Base-by-base conservation (phyloP, 257 asterid species). In the Marsdenia floribunda region DNA sequence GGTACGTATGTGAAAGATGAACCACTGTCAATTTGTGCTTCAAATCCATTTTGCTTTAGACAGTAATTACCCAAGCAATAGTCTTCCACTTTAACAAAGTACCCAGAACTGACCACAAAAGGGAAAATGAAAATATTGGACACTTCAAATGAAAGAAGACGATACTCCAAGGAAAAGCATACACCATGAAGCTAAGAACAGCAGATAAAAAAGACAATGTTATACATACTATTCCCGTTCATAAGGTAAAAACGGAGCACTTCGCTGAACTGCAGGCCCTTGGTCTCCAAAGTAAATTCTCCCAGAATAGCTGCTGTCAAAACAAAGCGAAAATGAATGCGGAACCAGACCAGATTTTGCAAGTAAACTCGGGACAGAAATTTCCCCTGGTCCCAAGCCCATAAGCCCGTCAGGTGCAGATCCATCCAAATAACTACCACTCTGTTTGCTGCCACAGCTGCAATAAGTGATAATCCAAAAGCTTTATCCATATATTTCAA, bases 361-460 rank as follows among this genome's bases (percentile, higher is more conserved):
- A 77, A 92, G 96, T 83, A 84, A 75, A 83, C 97, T 90, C 73
- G 90, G 90, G 67, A 92, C 82, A n/a, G 97, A 88, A 76, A 90
- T 79, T 40, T 84, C 85, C 37, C 96, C 96, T 0, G 93, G 96
- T 38, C 97, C 97, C 74, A 92, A 77, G 67, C 96, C 97, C 89
- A 92, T 71, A 70, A 92, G 79, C 70, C 97, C 97, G 70, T 90
- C 96, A 16, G 97, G 97, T 72, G 96, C 96, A 80, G 86, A 73
- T 79, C 96, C 97, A 38, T 83, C 81, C 85, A 92, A 77, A 83
- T 92, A 92, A 21, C 18, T 53, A 54, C 97, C 97, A 61, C 86
- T 90, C 82, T 92, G 97, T 83, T 82, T 86, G 86, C 90, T 87
- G 67, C 97, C 97, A 79, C 97, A 91, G 60, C 97, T 91, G 87